Evolutionary conservation across 2,329 filamentous ascomycete genomes (phyloP).

Genomic region (Nemania diffusa): DNA sequence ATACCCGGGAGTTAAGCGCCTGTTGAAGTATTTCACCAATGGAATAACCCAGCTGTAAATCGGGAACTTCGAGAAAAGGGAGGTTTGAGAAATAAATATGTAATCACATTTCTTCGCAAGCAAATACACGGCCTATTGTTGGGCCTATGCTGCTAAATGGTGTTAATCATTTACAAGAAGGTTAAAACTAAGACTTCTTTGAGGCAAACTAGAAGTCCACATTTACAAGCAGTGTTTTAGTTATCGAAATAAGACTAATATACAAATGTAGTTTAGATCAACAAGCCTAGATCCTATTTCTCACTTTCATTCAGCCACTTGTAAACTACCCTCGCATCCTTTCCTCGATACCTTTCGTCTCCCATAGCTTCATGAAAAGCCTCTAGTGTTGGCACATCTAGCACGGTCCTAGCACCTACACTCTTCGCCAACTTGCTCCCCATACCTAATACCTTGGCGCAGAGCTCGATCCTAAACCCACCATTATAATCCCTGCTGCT

Average conservation of each 20-base stretch:
- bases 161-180: neutral
- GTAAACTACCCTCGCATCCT: slow-evolving; percentile 50
- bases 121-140: too few species aligned
- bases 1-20: too few species aligned
- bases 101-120: too few species aligned
- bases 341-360: slow-evolving; percentile 46
- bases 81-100: too few species aligned
- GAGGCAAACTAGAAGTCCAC: too few species aligned
- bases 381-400: slow-evolving; percentile 43
- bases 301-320: slow-evolving; percentile 48
- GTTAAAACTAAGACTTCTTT: neutral
- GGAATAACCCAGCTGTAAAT: too few species aligned
- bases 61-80: too few species aligned
- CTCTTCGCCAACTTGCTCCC: slow-evolving; percentile 43
- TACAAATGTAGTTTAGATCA: too few species aligned
- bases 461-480: slow-evolving; percentile 49
- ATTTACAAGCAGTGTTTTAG: too few species aligned
- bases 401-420: slow-evolving; percentile 46
- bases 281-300: neutral
- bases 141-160: neutral
- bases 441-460: slow-evolving; percentile 48
- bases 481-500: slow-evolving; percentile 48
- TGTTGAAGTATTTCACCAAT: neutral
- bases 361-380: slow-evolving; percentile 46
- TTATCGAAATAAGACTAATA: neutral